Evolutionary conservation across 345 rosid species (phyloP), one percentile per base, ranked within the genome.

Genomic region (Trapa incisa): DNA sequence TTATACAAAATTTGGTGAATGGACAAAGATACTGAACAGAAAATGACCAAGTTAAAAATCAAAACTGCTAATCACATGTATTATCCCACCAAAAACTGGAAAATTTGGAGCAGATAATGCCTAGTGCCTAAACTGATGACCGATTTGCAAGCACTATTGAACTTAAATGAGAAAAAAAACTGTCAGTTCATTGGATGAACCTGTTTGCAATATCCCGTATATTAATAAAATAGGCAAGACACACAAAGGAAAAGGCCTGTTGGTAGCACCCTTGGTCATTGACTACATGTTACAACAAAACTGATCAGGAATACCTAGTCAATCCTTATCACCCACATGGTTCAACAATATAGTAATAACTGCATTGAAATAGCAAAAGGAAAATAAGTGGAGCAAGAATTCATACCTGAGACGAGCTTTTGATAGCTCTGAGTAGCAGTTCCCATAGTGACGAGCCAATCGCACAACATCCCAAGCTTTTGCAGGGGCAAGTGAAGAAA

Each of bases 341-440:
- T 54, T 35, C 45, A 33, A 47, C 60, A 11, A 47, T 33, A 47
- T 6, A 22, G 14, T 47, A 64, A 32, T 29, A 29, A 14, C 39
- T 33, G 17, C 42, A 64, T 12, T 37, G 57, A 3, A 11, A 61
- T 6, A 38, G 3, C 29, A 60, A n/a, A 3, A 54, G 37, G 12
- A 48, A 60, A 57, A 54, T 11, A 53, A 38, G 37, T 52, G 17
- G 17, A 32, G 48, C 17, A 11, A 4, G 60, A 50, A 50, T 36
- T 67, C 29, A 15, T 29, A 94, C 99, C 96, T 91, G 76, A 91
- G 97, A 69, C 89, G 86, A 77, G 97, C 99, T 84, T 94, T 94
- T 45, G 99, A 91, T 70, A 94, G 93, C 78, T 91, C 96, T 91
- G 86, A 87, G 47, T 89, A 94, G 76, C 96, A 94, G 16, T 87